phyloP scores from a whole-genome alignment of 2,329 filamentous ascomycete species.

The Blastomyces percursus region DNA sequence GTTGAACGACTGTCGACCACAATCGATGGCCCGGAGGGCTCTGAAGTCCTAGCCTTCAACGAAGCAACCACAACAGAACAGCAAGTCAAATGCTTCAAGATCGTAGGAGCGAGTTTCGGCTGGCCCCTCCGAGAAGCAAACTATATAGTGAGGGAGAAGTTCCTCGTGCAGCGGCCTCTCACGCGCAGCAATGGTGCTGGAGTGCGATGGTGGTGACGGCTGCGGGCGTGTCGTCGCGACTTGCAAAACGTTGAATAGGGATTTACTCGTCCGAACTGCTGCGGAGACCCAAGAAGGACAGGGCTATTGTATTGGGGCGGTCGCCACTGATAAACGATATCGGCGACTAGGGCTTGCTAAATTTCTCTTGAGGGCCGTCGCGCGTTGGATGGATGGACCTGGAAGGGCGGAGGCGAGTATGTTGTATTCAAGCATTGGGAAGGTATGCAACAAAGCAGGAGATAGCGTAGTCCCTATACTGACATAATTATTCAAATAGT shows the following conservation, averaged over 20 bases:
- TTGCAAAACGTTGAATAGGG: slow-evolving; percentile 1
- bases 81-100: background rate
- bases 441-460: background rate
- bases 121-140: background rate
- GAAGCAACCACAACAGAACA: background rate
- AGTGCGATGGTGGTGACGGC: background rate
- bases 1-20: background rate
- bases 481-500: background rate
- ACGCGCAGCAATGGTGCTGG: background rate
- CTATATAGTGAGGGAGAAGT: background rate
- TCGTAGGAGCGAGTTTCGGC: background rate
- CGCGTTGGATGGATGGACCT: background rate
- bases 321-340: slow-evolving; percentile 2
- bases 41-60: background rate
- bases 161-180: background rate
- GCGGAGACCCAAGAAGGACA: background rate
- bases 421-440: background rate
- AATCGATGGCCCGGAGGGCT: background rate
- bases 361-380: background rate
- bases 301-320: background rate
- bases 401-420: background rate
- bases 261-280: background rate
- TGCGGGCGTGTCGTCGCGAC: background rate
- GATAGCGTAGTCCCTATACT: background rate
- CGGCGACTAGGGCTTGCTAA: background rate